Percentiles rank a stretch among this genome's conserved stretches.
phyloP scores from a whole-genome alignment of 2,329 filamentous ascomycete genomes.

The Podosphaera xanthii region DNA sequence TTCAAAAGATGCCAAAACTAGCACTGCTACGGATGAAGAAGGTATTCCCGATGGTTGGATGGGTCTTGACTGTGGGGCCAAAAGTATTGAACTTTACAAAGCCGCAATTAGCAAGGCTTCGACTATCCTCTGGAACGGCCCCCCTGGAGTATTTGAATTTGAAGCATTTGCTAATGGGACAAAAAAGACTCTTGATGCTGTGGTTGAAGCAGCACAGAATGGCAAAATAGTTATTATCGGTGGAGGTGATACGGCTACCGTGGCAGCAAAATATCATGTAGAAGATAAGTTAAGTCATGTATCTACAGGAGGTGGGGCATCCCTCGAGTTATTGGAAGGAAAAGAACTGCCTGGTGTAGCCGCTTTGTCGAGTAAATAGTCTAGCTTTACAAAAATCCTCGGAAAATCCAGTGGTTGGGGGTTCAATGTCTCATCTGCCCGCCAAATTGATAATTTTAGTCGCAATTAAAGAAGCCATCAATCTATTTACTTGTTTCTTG shows the following conservation, averaged over 20 bases:
- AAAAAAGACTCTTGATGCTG: conserved; percentile 76
- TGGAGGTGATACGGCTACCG: conserved; percentile 92
- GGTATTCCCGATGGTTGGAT: conserved; percentile 96
- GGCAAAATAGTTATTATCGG: conserved; percentile 98
- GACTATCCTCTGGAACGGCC: conserved; percentile 98
- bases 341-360: conserved; percentile 89
- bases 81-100: conserved; percentile 77
- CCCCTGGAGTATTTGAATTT: conserved; percentile 92
- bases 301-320: conserved; percentile 87
- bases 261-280: conserved; percentile 87
- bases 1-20: conserved; percentile 56
- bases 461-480: background rate
- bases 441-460: background rate
- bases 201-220: conserved; percentile 53
- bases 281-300: conserved; percentile 98
- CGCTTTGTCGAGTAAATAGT: conserved; percentile 60
- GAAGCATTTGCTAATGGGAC: conserved; percentile 84
- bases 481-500: background rate
- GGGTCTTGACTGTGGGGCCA: conserved; percentile 82
- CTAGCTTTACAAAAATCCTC: background rate
- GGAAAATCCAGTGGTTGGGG: background rate
- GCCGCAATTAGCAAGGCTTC: conserved; percentile 66
- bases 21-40: conserved; percentile 60
- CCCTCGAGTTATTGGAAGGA: conserved; percentile 87
- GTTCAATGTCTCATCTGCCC: too few species aligned